Evolutionary conservation across 257 asterid species (phyloP).

Genomic region (Thymus quinquecostatus): DNA sequence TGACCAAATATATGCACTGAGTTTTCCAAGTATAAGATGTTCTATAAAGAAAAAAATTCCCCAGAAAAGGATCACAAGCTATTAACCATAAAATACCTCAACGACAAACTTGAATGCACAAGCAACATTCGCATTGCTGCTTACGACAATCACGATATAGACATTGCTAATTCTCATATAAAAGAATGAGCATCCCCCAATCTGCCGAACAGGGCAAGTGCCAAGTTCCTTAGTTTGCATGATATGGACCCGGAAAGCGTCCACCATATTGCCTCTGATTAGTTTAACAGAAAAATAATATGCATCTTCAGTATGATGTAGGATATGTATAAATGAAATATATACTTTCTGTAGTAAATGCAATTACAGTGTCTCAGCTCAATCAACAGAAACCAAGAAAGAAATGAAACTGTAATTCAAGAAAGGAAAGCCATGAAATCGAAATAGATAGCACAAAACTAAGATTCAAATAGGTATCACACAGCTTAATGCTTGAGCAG

Average conservation of each 20-base stretch:
- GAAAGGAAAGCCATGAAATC: constrained; percentile 4
- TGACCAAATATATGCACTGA: constrained; percentile 8
- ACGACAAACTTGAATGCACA: constrained; percentile 98
- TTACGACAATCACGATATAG: constrained; percentile 96
- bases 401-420: constrained; percentile 9
- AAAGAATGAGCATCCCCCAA: constrained; percentile 99
- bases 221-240: constrained; percentile 99
- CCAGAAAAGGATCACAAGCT: constrained; percentile 23
- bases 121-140: constrained; percentile 99
- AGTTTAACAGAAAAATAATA: constrained; percentile 30
- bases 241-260: constrained; percentile 95
- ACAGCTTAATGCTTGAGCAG: not conserved
- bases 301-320: constrained; percentile 24
- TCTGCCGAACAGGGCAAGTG: constrained; percentile 98
- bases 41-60: constrained; percentile 6
- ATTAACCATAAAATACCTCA: constrained; percentile 64
- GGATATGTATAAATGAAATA: not conserved
- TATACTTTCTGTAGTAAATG: constrained; percentile 7
- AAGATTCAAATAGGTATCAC: constrained; percentile 11
- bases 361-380: not conserved
- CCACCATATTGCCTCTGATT: constrained; percentile 97
- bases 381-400: constrained; percentile 22
- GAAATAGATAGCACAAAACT: constrained; percentile 4
- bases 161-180: constrained; percentile 99
- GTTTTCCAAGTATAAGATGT: constrained; percentile 17